Percentiles rank a stretch among this genome's conserved stretches.
These are phyloP conservation scores for Vaccinium myrtillus DNA, from an alignment of 148 eudicot species.

Conservation along the genomic window DNA sequence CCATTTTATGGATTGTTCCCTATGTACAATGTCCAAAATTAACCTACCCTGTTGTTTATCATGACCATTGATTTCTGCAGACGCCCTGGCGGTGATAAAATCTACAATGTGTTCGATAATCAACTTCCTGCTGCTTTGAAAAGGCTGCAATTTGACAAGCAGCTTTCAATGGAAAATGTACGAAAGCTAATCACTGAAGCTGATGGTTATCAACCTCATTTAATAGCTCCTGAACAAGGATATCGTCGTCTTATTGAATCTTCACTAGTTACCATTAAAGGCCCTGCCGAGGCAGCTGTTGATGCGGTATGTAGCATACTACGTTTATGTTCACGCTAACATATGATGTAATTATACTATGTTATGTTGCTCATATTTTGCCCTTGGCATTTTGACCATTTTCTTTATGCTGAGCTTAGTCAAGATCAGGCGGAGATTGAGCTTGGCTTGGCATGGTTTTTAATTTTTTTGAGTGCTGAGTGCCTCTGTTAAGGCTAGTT, in stretches of 20 bases:
- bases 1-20: not conserved
- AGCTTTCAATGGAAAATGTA: conserved; percentile 94
- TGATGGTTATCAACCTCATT: conserved; percentile 99
- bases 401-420: not conserved
- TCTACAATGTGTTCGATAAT: conserved; percentile 87
- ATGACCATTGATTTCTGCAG: conserved; percentile 44
- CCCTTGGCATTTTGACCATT: not conserved
- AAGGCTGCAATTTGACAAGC: conserved; percentile 96
- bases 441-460: not conserved
- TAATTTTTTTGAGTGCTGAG: not conserved
- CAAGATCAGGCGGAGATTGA: not conserved
- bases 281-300: conserved; percentile 94
- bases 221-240: conserved; percentile 98
- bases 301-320: conserved; percentile 65
- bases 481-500: not conserved
- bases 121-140: conserved; percentile 98
- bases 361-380: not conserved
- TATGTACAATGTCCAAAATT: not conserved
- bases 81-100: conserved; percentile 94
- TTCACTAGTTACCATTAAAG: conserved; percentile 75
- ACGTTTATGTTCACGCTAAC: not conserved
- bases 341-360: not conserved
- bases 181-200: conserved; percentile 89
- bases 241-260: conserved; percentile 94
- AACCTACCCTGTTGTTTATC: not conserved